Evolutionary conservation across 371 early-diverging fungal species (phyloP).

Genomic region (Apophysomyces sp.): DNA sequence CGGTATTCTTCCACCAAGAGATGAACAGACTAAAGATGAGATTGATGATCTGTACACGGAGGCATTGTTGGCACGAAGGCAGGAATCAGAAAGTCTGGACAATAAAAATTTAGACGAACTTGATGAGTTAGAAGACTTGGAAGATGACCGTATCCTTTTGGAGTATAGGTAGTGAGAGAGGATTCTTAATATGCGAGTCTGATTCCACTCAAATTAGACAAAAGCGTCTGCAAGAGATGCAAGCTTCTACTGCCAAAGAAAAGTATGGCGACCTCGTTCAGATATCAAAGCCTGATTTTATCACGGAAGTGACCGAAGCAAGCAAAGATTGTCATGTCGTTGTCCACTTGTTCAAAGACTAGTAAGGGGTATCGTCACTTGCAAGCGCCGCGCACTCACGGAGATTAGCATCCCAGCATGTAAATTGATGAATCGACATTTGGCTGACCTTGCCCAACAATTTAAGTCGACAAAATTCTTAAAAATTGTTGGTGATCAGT

Average conservation of each 20-base stretch:
- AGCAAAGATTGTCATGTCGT: slow-evolving; percentile 79
- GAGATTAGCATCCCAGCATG: slow-evolving; percentile 67
- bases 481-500: slow-evolving; percentile 88
- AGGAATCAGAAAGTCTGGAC: slow-evolving; percentile 61
- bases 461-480: slow-evolving; percentile 90
- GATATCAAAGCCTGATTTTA: slow-evolving; percentile 92
- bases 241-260: slow-evolving; percentile 56
- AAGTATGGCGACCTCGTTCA: slow-evolving; percentile 81
- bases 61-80: slow-evolving; percentile 59
- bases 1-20: slow-evolving; percentile 87
- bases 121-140: slow-evolving; percentile 87
- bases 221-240: slow-evolving; percentile 80
- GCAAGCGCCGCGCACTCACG: neutral
- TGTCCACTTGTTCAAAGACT: slow-evolving; percentile 73
- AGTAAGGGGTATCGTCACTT: slow-evolving; percentile 41
- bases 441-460: slow-evolving; percentile 76
- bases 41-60: slow-evolving; percentile 82
- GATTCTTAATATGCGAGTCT: neutral
- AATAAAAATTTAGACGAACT: slow-evolving; percentile 83
- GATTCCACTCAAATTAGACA: slow-evolving; percentile 41
- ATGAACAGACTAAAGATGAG: slow-evolving; percentile 70
- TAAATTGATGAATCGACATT: slow-evolving; percentile 76
- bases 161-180: slow-evolving; percentile 59
- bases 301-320: slow-evolving; percentile 87
- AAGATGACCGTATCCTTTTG: slow-evolving; percentile 80